These are phyloP conservation scores for Scenedesmus sp. DNA, from an alignment of 163 green algal genomes.

Conservation along the genomic window DNA sequence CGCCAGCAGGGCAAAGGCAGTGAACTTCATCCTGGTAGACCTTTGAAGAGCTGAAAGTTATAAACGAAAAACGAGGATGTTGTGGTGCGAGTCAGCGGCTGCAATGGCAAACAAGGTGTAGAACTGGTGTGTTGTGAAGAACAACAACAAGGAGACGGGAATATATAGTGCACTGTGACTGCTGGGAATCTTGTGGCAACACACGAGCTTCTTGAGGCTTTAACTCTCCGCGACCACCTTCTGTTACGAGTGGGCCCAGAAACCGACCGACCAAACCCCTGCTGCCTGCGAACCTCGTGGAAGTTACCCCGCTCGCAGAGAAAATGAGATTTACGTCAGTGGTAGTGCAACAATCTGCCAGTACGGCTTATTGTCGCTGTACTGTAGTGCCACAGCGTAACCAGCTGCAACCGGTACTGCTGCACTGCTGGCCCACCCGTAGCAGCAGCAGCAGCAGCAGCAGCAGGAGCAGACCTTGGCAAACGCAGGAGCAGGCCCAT, in stretches of 20 bases:
- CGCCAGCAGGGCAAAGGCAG: constrained; percentile 14
- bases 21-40: background rate
- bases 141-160: background rate
- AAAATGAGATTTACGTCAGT: background rate
- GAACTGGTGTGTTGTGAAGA: background rate
- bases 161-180: background rate
- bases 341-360: background rate
- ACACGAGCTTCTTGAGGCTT: background rate
- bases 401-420: background rate
- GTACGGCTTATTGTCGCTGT: background rate
- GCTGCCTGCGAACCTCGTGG: background rate
- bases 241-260: background rate
- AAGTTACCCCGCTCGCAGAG: background rate
- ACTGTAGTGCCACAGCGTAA: background rate
- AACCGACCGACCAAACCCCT: constrained; percentile 1
- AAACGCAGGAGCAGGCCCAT: background rate
- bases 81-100: background rate
- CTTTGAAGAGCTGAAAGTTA: background rate
- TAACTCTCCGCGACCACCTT: background rate
- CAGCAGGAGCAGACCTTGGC: background rate
- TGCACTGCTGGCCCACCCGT: too few species aligned
- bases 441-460: background rate
- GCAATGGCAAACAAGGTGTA: background rate
- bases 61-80: background rate
- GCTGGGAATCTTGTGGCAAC: background rate